These are phyloP conservation scores for Thraustochytrium sp. DNA, from an alignment of 352 stramenopile species.

Conservation along the genomic window DNA sequence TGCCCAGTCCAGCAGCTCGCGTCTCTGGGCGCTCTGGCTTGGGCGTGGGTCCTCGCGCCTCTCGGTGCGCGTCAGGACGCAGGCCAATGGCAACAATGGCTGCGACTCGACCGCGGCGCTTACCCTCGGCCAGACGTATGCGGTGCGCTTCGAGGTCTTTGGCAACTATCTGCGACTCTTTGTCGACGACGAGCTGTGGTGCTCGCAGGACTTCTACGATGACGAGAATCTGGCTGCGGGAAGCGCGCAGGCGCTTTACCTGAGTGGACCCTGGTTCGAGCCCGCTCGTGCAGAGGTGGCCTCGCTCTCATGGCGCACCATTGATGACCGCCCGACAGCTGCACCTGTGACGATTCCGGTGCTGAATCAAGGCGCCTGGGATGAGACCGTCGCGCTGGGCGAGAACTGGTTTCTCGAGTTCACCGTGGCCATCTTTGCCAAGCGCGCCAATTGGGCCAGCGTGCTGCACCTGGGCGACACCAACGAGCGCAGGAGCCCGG, in stretches of 20 bases:
- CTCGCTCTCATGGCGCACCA: background rate
- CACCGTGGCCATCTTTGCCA: background rate
- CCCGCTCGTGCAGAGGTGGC: background rate
- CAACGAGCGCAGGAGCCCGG: background rate
- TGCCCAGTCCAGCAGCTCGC: background rate
- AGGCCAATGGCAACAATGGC: background rate
- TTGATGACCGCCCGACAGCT: background rate
- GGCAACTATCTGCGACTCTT: background rate
- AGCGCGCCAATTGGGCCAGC: background rate
- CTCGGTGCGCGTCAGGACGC: background rate
- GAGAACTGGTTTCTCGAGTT: constrained; percentile 11
- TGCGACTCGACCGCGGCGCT: background rate
- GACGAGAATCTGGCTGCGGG: background rate
- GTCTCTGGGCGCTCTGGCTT: background rate
- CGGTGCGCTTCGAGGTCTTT: background rate
- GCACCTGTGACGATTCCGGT: background rate
- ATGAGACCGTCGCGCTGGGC: background rate
- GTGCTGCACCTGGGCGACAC: background rate
- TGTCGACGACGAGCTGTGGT: background rate
- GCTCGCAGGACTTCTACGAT: background rate
- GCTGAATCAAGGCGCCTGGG: background rate
- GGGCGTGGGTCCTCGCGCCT: background rate
- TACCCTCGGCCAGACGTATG: background rate
- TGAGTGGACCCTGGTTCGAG: background rate
- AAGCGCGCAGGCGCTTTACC: too few species aligned